These are phyloP conservation scores for Aspergillus transmontanensis DNA, from an alignment of 2,329 filamentous ascomycete species.

Conservation along the genomic window DNA sequence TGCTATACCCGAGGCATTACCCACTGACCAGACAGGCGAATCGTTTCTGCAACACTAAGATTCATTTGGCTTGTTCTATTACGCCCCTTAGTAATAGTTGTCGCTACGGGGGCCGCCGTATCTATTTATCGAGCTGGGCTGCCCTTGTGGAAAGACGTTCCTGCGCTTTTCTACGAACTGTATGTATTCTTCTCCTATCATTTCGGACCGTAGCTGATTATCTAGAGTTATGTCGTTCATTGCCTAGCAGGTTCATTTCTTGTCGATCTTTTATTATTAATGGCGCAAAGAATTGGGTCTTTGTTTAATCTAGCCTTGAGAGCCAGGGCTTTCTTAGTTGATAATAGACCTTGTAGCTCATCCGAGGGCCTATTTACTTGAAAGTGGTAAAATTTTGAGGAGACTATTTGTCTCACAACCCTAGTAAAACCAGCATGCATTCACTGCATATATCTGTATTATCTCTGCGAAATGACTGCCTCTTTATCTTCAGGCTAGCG, in stretches of 20 bases:
- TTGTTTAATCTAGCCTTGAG: neutral
- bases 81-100: neutral
- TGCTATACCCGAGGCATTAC: neutral
- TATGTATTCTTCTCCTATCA: neutral
- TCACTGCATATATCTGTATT: too few species aligned
- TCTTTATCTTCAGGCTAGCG: too few species aligned
- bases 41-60: neutral
- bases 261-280: neutral
- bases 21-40: neutral
- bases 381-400: too few species aligned
- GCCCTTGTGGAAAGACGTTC: neutral
- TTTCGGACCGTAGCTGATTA: neutral
- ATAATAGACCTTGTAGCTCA: too few species aligned
- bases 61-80: neutral
- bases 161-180: neutral
- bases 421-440: too few species aligned
- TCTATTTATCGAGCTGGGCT: neutral
- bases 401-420: too few species aligned
- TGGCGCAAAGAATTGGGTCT: neutral
- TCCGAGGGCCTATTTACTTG: too few species aligned
- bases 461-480: too few species aligned
- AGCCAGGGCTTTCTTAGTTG: too few species aligned
- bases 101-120: neutral
- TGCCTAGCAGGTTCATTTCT: neutral
- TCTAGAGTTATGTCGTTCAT: neutral